phyloP scores from a whole-genome alignment of 2,329 filamentous ascomycete genomes.

The Fusarium dimerum region DNA sequence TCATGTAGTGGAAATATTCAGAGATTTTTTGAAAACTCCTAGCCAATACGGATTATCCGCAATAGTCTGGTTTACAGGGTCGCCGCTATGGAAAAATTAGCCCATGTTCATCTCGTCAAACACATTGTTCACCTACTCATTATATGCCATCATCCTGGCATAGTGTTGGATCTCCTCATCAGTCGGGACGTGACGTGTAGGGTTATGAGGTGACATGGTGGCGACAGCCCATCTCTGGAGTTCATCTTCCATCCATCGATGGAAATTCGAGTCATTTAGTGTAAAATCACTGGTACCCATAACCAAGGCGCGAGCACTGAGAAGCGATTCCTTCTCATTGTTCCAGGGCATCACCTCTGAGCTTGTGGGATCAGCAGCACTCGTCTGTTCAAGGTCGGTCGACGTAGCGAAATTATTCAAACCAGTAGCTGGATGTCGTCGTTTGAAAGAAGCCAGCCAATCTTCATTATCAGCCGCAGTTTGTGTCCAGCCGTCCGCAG shows the following conservation, averaged over 20 bases:
- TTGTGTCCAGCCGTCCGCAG: constrained; percentile 14
- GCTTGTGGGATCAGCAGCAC: neutral
- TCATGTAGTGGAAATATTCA: no score
- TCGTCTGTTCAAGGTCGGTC: neutral
- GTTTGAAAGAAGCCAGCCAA: constrained; percentile 23
- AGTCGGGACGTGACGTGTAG: constrained; percentile 19
- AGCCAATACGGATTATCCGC: constrained; percentile 29
- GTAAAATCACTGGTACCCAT: constrained; percentile 18
- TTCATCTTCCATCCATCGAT: constrained; percentile 23
- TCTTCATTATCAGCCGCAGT: constrained; percentile 23
- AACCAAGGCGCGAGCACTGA: constrained; percentile 6
- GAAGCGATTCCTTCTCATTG: constrained; percentile 3
- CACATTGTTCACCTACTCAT: constrained; percentile 18
- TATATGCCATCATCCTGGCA: constrained; percentile 28
- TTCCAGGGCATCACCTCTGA: constrained; percentile 4
- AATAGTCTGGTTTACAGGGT: constrained; percentile 28
- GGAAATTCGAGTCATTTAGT: constrained; percentile 27
- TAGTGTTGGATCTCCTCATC: constrained; percentile 31
- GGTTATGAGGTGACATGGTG: constrained; percentile 29
- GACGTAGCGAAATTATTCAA: neutral
- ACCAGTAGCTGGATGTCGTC: constrained; percentile 15
- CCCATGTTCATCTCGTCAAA: accelerated
- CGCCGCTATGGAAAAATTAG: constrained; percentile 20
- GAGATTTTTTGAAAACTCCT: constrained; percentile 16
- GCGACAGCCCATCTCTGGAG: constrained; percentile 24